These are phyloP conservation scores for Camellia japonica DNA, from an alignment of 148 eudicot species.

Conservation along the genomic window DNA sequence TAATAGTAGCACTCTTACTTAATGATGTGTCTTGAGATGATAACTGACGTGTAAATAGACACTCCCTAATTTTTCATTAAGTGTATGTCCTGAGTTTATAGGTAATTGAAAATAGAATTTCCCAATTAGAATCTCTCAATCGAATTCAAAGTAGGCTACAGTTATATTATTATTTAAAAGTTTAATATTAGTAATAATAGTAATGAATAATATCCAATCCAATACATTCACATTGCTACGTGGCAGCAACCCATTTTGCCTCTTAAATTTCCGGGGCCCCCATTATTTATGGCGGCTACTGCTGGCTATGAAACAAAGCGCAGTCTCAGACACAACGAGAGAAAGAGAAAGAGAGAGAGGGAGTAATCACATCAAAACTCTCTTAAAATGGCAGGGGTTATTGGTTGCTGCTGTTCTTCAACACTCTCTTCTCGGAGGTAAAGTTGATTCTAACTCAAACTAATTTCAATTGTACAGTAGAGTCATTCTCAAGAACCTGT, in stretches of 20 bases:
- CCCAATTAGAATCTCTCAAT: no score
- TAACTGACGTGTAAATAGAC: no score
- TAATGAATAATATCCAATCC: conserved; percentile 30
- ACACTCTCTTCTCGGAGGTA: conserved; percentile 70
- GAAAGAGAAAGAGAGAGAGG: conserved; percentile 16
- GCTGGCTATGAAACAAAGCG: neutral
- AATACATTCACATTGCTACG: conserved; percentile 38
- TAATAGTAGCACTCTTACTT: no score
- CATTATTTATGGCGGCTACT: neutral
- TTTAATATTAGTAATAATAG: no score
- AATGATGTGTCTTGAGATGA: no score
- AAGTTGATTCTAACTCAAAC: neutral
- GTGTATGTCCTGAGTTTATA: no score
- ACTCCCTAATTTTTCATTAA: no score
- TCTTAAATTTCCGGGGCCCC: conserved; percentile 46
- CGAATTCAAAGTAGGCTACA: no score
- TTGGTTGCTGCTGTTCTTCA: conserved; percentile 43
- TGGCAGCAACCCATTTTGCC: conserved; percentile 52
- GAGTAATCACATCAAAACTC: conserved; percentile 5
- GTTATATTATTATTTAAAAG: no score
- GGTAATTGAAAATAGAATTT: no score
- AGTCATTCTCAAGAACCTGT: no score
- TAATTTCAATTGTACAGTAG: neutral
- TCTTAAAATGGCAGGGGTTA: conserved; percentile 60
- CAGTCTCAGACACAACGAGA: conserved; percentile 9